Base-by-base conservation (phyloP, 139 green algal genomes). In the Raphidocelis subcapitata region DNA sequence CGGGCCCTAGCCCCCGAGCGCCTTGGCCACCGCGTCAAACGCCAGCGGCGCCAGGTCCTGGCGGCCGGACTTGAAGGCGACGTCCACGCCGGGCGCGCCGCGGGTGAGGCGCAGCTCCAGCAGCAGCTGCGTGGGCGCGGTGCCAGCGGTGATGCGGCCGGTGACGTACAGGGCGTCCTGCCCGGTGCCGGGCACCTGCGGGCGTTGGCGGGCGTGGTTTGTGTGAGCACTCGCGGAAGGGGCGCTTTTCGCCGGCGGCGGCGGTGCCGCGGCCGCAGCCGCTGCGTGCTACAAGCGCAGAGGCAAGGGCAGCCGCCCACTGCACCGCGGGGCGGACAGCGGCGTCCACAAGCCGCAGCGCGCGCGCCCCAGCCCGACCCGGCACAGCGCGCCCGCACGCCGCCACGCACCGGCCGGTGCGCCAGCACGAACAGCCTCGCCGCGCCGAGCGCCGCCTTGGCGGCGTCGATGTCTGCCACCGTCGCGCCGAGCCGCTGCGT, bases 151-250 rank as follows among this genome's bases (percentile, higher is more conserved):
- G 77, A 82, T 76, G 20, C 75, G 75, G 56, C 77, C 84, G 10
- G 85, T 88, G 41, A 87, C 35, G 73, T 92, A 92, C 56, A 92
- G 66, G 3, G 85, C 87, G 41, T 91, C 82, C 70, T 91, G 81
- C 16, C 74, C 76, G 1, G 79, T 84, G 24, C 70, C 77, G 5
- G 86, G 86, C 14, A 89, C 83, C 83, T 89, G 44, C 35, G 37
- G 3, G 32, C 15, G 41, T 46, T 44, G 18, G 20, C 15, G 4
- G 60, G 60, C 15, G 41, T 67, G 54, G 54, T 24, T 18, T 4
- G 20, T 24, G 20, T 37, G 5, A n/a, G n/a, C n/a, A n/a, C n/a
- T n/a, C n/a, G n/a, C n/a, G n/a, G n/a, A n/a, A n/a, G n/a, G n/a
- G n/a, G n/a, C n/a, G n/a, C n/a, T n/a, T n/a, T n/a, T n/a, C n/a